Conservation (phyloP, 257 asterid genomes). For the Solanum bulbocastanum region DNA sequence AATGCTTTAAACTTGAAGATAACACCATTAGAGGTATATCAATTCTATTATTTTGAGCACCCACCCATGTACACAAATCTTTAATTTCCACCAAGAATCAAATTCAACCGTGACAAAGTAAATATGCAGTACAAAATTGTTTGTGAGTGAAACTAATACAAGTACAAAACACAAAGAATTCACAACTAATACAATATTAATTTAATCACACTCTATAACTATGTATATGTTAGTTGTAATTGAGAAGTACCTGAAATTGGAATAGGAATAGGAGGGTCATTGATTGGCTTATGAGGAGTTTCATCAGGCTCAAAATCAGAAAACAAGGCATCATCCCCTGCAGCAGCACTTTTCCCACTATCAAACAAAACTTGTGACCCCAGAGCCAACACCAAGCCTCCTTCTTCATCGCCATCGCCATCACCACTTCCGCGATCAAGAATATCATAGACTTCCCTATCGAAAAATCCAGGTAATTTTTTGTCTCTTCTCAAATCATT, state of each 20-base stretch:
- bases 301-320: constrained; percentile 79
- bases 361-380: constrained; percentile 54
- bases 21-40: neutral
- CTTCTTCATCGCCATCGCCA: constrained; percentile 15
- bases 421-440: constrained; percentile 32
- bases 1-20: neutral
- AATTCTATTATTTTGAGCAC: neutral
- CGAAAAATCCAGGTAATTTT: constrained; percentile 84
- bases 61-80: neutral
- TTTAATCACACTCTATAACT: neutral
- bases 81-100: neutral
- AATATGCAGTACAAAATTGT: neutral
- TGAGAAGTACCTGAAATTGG: constrained; percentile 50
- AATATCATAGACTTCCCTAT: constrained; percentile 82
- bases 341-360: constrained; percentile 58
- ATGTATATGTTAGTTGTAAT: neutral
- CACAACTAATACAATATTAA: neutral
- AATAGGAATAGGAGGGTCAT: constrained; percentile 32
- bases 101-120: neutral
- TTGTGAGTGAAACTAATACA: neutral
- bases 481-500: constrained; percentile 81
- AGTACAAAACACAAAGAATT: neutral
- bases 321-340: constrained; percentile 64
- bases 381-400: constrained; percentile 38
- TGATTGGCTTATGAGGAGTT: constrained; percentile 14